phyloP scores from a whole-genome alignment of 2,329 filamentous ascomycete genomes.

The Aspergillus niger region DNA sequence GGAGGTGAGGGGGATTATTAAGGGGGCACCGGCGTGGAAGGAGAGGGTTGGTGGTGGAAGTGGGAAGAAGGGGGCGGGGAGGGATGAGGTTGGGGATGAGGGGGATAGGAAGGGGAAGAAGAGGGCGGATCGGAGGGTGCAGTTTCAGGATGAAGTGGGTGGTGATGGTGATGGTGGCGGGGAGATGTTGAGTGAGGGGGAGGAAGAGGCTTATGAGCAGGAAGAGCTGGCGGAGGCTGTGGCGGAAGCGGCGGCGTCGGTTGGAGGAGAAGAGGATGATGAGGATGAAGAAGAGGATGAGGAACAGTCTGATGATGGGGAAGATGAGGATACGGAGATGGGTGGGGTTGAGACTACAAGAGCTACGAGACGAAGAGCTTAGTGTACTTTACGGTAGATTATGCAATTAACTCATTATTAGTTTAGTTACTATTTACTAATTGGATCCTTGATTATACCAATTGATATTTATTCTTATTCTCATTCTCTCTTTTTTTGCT shows the following conservation, averaged over 20 bases:
- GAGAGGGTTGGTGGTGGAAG: constrained; percentile 6
- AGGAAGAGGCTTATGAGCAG: constrained; percentile 37
- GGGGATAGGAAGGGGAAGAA: constrained; percentile 7
- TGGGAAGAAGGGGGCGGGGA: constrained; percentile 5
- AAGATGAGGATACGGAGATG: constrained; percentile 1
- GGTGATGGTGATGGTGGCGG: constrained; percentile 14
- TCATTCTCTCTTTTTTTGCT: neutral
- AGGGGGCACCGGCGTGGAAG: constrained; percentile 34
- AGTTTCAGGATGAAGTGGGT: constrained; percentile 25
- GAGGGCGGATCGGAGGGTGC: constrained; percentile 16
- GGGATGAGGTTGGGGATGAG: constrained; percentile 7
- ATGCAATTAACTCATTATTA: too few species aligned
- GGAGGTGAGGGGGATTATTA: constrained; percentile 39
- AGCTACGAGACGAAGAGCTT: neutral
- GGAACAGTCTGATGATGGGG: neutral
- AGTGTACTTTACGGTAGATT: neutral
- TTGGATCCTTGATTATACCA: neutral
- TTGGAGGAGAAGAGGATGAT: constrained; percentile 21
- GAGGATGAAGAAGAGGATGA: constrained; percentile 26
- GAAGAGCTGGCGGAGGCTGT: constrained; percentile 34
- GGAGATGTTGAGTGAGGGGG: constrained; percentile 30
- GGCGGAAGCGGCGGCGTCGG: constrained; percentile 29
- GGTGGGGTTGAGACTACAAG: neutral
- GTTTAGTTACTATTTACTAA: neutral
- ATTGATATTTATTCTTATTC: neutral